These are phyloP conservation scores for Naganishia randhawae DNA, from an alignment of 768 basidiomycete species.

Conservation along the genomic window DNA sequence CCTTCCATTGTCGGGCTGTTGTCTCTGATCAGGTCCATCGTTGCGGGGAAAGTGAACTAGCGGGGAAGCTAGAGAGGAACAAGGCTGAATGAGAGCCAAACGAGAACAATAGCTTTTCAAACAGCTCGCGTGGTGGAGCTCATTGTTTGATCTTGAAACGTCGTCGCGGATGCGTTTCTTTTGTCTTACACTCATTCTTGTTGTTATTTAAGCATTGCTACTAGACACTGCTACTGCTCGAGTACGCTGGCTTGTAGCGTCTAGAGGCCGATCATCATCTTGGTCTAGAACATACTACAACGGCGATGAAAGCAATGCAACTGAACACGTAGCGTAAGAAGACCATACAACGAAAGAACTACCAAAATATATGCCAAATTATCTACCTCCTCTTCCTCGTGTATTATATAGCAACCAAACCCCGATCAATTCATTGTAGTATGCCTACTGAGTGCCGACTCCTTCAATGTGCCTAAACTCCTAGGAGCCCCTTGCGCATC, in stretches of 20 bases:
- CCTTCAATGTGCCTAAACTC: slow-evolving; percentile 25
- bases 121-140: not conserved
- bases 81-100: not conserved
- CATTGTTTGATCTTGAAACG: slow-evolving; percentile 1
- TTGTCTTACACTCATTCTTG: too few species aligned
- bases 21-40: not conserved
- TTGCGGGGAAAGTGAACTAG: not conserved
- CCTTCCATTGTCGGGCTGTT: not conserved
- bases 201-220: too few species aligned
- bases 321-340: not conserved
- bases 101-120: not conserved
- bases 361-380: not conserved
- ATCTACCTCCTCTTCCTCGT: not conserved
- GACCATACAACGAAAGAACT: not conserved
- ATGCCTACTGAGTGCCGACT: slow-evolving; percentile 24
- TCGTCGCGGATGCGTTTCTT: slow-evolving; percentile 2
- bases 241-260: too few species aligned
- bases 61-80: not conserved
- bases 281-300: too few species aligned
- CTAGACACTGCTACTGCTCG: too few species aligned
- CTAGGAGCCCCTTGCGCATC: slow-evolving; percentile 19
- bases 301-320: too few species aligned
- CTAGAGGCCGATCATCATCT: not conserved
- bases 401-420: not conserved
- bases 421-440: slow-evolving; percentile 10